Percentiles rank a stretch among this genome's conserved stretches.
These are phyloP conservation scores for Paramyrothecium roridum DNA, from an alignment of 2,329 filamentous ascomycete species.

Conservation along the genomic window DNA sequence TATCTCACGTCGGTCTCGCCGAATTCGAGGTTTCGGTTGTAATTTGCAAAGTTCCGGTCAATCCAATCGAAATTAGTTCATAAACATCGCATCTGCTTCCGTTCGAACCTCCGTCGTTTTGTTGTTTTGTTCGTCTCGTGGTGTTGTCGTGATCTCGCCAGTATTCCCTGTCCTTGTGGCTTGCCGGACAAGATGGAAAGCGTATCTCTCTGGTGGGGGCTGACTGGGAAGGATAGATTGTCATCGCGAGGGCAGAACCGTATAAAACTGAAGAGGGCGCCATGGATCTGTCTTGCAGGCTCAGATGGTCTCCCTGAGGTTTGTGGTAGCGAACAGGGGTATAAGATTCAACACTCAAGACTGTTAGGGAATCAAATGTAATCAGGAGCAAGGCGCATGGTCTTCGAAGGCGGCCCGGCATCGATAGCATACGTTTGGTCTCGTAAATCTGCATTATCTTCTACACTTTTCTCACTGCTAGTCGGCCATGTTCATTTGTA, in stretches of 20 bases:
- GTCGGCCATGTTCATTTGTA: too few relatives aligned
- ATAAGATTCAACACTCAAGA: not conserved
- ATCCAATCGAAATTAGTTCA: constrained; percentile 53
- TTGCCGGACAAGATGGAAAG: not conserved
- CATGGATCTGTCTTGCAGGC: not conserved
- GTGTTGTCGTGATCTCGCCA: not conserved
- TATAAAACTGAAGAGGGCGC: not conserved
- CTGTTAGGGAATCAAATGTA: not conserved
- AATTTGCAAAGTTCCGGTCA: constrained; percentile 52
- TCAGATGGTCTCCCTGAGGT: not conserved
- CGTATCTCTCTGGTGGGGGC: not conserved
- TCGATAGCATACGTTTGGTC: too few relatives aligned
- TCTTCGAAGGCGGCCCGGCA: not conserved
- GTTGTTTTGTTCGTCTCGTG: constrained; percentile 9
- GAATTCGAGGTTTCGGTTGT: constrained; percentile 53
- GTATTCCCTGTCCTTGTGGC: not conserved
- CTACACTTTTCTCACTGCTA: not conserved
- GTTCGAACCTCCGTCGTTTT: constrained; percentile 16
- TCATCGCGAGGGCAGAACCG: not conserved
- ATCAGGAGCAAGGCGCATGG: not conserved
- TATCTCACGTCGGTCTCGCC: constrained; percentile 35
- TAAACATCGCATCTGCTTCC: constrained; percentile 20
- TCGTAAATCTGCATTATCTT: too few relatives aligned
- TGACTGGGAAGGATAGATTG: not conserved
- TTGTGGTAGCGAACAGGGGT: not conserved